Evolutionary conservation across 2,329 filamentous ascomycete genomes (phyloP), one percentile per base, ranked within the genome.

Genomic region (Trichoderma atroviride): DNA sequence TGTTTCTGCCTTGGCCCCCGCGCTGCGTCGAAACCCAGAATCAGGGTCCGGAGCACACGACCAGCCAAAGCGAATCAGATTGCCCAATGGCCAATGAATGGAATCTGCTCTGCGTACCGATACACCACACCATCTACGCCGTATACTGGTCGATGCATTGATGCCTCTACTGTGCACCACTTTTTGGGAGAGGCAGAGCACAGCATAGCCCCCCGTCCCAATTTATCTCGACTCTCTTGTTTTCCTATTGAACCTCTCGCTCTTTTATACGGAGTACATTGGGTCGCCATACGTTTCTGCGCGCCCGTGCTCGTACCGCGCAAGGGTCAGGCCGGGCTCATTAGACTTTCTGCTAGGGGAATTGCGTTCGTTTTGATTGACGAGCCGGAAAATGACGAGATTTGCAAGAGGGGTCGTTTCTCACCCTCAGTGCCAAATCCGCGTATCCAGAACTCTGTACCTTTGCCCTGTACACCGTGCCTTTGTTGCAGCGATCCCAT

Each of bases 341-440:
- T 66, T 66, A 66, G 63, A 66, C 62, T 65, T 65, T 65, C 14
- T 55, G 52, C 52, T 57, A 57, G 19, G 27, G 47, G 47, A 43
- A 50, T n/a, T 33, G 16, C 19, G 35, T 57, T 57, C 62, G 61
- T 65, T 56, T 47, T 53, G 31, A 47, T 40, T 40, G 37, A 40
- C 37, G 37, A 40, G 37, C 13, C 37, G 40, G 40, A 43, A 43
- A 43, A 43, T 58, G 63, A 66, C 63, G 63, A 66, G 37, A 66
- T 66, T 66, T 11, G 59, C 33, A 19, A 19, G 37, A 19, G 24
- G 29, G 55, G 10, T 29, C 9, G n/a, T 50, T 50, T 50, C 47
- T 50, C 47, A 50, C 47, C 47, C 47, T 50, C 47, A 57, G 55
- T 33, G 55, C 29, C 55, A 57, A 57, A 57, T 57, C 29, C 52